Evolutionary conservation across 164 flowering plant species (phyloP), one percentile per base, ranked within the genome.

Genomic region (Santalum album): DNA sequence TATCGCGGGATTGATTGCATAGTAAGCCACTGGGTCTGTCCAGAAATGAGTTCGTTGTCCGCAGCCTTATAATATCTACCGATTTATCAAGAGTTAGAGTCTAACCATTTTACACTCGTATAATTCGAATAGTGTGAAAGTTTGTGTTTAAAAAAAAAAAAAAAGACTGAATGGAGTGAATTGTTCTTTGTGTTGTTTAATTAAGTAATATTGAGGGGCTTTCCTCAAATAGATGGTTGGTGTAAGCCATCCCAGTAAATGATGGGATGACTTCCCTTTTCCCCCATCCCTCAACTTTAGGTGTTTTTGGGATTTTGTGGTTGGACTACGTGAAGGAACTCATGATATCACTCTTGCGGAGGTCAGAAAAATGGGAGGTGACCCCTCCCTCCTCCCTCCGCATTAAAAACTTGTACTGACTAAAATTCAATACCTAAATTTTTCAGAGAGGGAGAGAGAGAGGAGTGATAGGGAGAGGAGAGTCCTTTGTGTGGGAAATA

Each of bases 401-500:
- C 63, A 58, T 59, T 67, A 40, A 64, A 58, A 48, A 53, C 26
- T 21, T 44, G 55, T 46, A 57, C 63, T 63, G 66, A 54, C 55
- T 22, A 20, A 49, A 36, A 56, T 66, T 64, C 46, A 56, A 23
- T 47, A 49, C 63, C 42, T 1, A 36, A 19, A 58, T 42, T 35
- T 20, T 44, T 54, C 54, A 23, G 27, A 24, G 17, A 20, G 24
- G 3, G 15, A 20, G 25, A 20, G 19, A 51, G 59, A 45, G 48
- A 38, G 57, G 51, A 44, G 57, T 17, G 67, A 56, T 60, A 56
- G 63, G 56, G 27, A 45, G 47, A 56, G 59, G 55, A 51, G 27
- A 39, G 65, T 65, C 68, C 69, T 51, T 68, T 38, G 62, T 49
- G 58, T 43, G 26, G 48, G n/a, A n/a, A n/a, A n/a, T n/a, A n/a